phyloP scores from a whole-genome alignment of 768 basidiomycete genomes.

The Naganishia antarctica region DNA sequence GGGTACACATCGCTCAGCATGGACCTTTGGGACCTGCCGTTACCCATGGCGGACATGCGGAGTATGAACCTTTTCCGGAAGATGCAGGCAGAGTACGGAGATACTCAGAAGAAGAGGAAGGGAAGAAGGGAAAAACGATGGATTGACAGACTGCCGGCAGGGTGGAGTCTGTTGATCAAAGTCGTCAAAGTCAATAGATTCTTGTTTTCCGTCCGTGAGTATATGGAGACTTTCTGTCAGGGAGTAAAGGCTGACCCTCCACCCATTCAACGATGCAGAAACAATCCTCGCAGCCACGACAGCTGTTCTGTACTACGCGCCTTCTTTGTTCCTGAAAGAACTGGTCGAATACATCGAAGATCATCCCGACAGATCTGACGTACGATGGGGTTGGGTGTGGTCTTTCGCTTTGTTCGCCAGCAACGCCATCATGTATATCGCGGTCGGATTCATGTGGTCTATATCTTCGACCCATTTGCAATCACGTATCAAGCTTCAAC shows the following conservation, averaged over 20 bases:
- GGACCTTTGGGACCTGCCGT: conserved; percentile 81
- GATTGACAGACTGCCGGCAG: conserved; percentile 25
- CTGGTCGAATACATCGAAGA: conserved; percentile 64
- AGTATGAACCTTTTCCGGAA: conserved; percentile 35
- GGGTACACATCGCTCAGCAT: conserved; percentile 68
- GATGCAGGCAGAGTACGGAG: conserved; percentile 41
- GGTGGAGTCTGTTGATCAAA: conserved; percentile 44
- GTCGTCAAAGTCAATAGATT: conserved; percentile 40
- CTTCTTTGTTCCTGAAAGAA: conserved; percentile 60
- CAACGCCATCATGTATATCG: conserved; percentile 50
- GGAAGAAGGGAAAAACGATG: neutral
- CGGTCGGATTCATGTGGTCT: conserved; percentile 41
- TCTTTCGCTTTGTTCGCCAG: conserved; percentile 44
- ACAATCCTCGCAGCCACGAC: conserved; percentile 42
- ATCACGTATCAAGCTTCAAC: conserved; percentile 65
- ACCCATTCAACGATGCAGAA: conserved; percentile 27
- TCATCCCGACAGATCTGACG: conserved; percentile 56
- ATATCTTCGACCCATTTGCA: conserved; percentile 61
- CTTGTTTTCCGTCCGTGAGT: conserved; percentile 42
- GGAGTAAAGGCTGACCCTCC: neutral
- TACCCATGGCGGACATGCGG: conserved; percentile 70
- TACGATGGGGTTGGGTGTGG: conserved; percentile 71
- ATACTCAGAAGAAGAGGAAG: conserved; percentile 34
- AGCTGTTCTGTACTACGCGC: conserved; percentile 46
- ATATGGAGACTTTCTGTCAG: no score